Evolutionary conservation across 352 stramenopile species (phyloP).

Genomic region (Peronospora belbahrii): DNA sequence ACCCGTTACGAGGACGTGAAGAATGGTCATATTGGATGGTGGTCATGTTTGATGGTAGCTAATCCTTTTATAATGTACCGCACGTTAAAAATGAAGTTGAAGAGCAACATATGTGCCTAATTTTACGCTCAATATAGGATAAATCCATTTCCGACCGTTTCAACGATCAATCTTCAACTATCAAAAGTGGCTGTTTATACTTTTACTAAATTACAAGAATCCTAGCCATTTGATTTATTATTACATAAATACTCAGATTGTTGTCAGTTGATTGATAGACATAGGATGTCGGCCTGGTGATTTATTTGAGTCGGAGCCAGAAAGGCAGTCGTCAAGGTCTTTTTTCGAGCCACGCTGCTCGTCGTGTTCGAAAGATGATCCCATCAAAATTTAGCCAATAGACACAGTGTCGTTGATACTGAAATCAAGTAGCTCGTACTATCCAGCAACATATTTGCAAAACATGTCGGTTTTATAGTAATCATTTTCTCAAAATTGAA

Average conservation of each 20-base stretch:
- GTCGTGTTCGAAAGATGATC: neutral
- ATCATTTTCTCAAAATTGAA: neutral
- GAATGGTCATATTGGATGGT: neutral
- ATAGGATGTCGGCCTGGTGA: no score
- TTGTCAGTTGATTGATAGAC: no score
- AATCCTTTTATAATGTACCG: neutral
- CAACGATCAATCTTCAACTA: no score
- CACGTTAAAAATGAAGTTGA: neutral
- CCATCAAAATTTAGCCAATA: neutral
- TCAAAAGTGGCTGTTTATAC: no score
- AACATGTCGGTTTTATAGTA: no score
- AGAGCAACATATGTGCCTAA: no score
- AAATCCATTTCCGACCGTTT: no score
- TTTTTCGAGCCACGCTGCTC: neutral
- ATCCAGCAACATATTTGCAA: no score
- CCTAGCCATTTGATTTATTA: no score
- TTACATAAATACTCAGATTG: no score
- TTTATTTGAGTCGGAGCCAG: neutral
- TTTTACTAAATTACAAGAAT: no score
- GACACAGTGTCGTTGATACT: neutral
- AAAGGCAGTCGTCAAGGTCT: neutral
- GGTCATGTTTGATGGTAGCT: neutral
- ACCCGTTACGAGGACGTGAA: conserved; percentile 19
- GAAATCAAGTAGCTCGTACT: neutral
- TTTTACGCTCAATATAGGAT: no score